Evolutionary conservation across 169 alveolate genomes (phyloP), one percentile per base, ranked within the genome.

Genomic region (Plasmodium chabaudi): DNA sequence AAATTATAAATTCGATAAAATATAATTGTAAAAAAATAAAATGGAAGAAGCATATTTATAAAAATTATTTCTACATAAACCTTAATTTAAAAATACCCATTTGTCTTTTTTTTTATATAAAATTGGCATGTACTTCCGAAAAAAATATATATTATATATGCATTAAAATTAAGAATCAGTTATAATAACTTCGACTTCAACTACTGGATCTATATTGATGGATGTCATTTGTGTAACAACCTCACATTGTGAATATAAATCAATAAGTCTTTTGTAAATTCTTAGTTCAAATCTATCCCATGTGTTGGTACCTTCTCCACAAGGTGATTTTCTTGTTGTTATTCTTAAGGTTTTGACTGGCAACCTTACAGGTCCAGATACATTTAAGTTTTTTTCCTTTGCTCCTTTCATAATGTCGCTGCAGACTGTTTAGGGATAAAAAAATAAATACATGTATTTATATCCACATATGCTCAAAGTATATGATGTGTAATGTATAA

Each of bases 251-350:
- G 99, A 97, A 96, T 96, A 98, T 91, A 98, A 92, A 93, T 97
- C 99, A 94, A 98, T 96, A 86, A 98, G 97, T 93, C 99, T 98
- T 96, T 98, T 98, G 98, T 98, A 98, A 87, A 98, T 97, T 68
- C 99, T 96, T 97, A 98, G 94, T 95, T 98, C 99, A 93, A 95
- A 98, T 89, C 99, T 95, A 92, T 98, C 99, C 98, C 98, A 98
- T 53, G 99, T 98, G 95, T 97, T 97, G 63, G 99, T 97, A 72
- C 99, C 99, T 93, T 98, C 99, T 49, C 99, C 99, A 88, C 99
- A 97, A 21, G 99, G 99, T 42, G 99, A 95, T 94, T 98, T 98
- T 77, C 99, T 95, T 42, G 99, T 97, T 82, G 99, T 97, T 79
- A 98, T 95, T 87, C 97, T 96, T 55, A 98, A 97, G 79, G 97